These are phyloP conservation scores for Cocos nucifera DNA, from an alignment of 176 grass and related monocot species.

Conservation along the genomic window DNA sequence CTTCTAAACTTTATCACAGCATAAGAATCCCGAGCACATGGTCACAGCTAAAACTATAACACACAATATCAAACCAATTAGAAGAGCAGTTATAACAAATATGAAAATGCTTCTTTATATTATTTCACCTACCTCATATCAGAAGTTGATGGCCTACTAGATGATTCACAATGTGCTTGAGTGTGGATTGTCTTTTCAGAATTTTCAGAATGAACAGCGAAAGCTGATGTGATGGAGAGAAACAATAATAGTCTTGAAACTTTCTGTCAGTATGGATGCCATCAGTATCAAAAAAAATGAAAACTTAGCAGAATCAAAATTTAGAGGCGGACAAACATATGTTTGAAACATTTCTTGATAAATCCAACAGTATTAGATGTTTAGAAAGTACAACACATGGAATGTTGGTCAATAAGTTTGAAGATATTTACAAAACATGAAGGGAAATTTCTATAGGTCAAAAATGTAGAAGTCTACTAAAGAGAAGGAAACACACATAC, in stretches of 20 bases:
- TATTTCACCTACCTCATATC: constrained; percentile 33
- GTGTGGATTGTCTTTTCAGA: constrained; percentile 28
- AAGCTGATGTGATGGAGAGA: constrained; percentile 60
- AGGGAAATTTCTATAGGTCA: too few species aligned
- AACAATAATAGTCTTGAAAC: constrained; percentile 76
- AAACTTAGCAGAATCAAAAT: constrained; percentile 13
- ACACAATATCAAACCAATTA: too few species aligned
- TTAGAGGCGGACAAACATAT: constrained; percentile 19
- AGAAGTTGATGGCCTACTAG: constrained; percentile 37
- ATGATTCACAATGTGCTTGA: constrained; percentile 39
- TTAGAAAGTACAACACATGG: too few species aligned
- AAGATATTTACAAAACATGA: too few species aligned
- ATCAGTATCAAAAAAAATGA: constrained; percentile 1
- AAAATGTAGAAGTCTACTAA: too few species aligned
- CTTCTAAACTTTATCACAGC: too few species aligned
- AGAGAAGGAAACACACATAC: too few species aligned
- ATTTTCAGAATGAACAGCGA: constrained; percentile 43
- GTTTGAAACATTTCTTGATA: too few species aligned
- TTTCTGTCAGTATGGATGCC: constrained; percentile 32
- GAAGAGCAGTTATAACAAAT: constrained; percentile 5
- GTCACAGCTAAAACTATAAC: too few species aligned
- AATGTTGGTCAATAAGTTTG: too few species aligned
- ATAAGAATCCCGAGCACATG: too few species aligned
- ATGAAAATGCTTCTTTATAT: constrained; percentile 9
- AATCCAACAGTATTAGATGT: too few species aligned